Evolutionary conservation across 2,329 filamentous ascomycete genomes (phyloP).

Genomic region (Calonectria fujianensis): DNA sequence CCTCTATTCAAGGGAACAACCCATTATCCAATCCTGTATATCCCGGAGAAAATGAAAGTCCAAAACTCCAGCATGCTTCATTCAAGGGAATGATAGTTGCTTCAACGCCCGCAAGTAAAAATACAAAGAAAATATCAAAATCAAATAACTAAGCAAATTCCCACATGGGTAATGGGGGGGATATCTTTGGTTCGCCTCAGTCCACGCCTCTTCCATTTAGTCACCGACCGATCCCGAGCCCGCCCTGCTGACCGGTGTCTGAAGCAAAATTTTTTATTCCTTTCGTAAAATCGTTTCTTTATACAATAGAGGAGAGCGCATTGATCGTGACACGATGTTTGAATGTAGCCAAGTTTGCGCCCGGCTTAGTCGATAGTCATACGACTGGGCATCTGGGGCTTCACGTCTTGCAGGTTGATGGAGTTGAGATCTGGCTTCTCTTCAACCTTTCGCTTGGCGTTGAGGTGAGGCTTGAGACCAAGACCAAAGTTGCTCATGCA

Average conservation of each 20-base stretch:
- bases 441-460: conserved; percentile 68
- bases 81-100: conserved; percentile 50
- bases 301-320: conserved; percentile 52
- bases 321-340: conserved; percentile 24
- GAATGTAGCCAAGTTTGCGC: conserved; percentile 34
- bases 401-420: conserved; percentile 74
- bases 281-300: conserved; percentile 63
- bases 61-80: conserved; percentile 50
- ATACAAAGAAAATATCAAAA: conserved; percentile 39
- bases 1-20: conserved; percentile 1
- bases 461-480: conserved; percentile 91
- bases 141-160: conserved; percentile 49
- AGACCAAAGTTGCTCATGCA: conserved; percentile 94
- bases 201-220: conserved; percentile 52
- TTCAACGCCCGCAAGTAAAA: conserved; percentile 53
- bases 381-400: conserved; percentile 71
- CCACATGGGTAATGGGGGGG: conserved; percentile 48
- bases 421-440: conserved; percentile 75
- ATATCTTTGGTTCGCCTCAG: conserved; percentile 56
- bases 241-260: conserved; percentile 56
- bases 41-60: conserved; percentile 39
- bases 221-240: conserved; percentile 54
- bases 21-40: conserved; percentile 40
- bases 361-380: conserved; percentile 76
- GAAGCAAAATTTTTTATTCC: conserved; percentile 50